Evolutionary conservation across 148 eudicot species (phyloP), one percentile per base, ranked within the genome.

Genomic region (Suaeda aralocaspica): DNA sequence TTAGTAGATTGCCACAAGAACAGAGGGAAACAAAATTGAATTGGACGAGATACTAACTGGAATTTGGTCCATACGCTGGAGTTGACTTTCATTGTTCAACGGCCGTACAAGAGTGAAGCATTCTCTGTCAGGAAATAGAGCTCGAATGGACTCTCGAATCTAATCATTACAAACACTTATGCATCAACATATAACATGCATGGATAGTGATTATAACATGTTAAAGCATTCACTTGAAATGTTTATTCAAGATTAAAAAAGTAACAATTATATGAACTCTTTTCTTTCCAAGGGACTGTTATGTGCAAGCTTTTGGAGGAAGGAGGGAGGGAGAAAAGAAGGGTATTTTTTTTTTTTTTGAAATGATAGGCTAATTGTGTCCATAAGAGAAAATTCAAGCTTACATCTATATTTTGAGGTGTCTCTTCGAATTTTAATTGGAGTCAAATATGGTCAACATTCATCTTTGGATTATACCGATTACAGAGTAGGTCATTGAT

Each of bases 51-150:
- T 60, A 83, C 93, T 82, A n/a, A 94, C 98, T 51, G 91, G 58
- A 65, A 91, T 91, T 78, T 94, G 99, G 74, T 91, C 99, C 31
- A 94, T 86, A 76, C 88, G 85, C 74, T 94, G 99, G 26, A 94
- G 97, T 63, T 91, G 89, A 74, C 71, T 82, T 75, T 91, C 99
- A n/a, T 81, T 82, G 86, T 81, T 94, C 71, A 91, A 67, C 53
- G 99, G 97, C 65, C 97, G 89, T 63, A 94, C 98, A 79, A 94
- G 96, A 36, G 98, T 68, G 76, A 86, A 94, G 83, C 99, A 94
- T 74, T 94, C 97, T 84, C 99, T 78, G 72, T 91, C 97, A 19
- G 99, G 99, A 70, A 94, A 94, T 76, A 94, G 95, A 66, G 97
- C 96, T 72, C 91, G 86, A 70, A 94, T 91, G 49, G 99, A 94